phyloP scores from a whole-genome alignment of 768 basidiomycete genomes.

The Pulveroboletus sp. region DNA sequence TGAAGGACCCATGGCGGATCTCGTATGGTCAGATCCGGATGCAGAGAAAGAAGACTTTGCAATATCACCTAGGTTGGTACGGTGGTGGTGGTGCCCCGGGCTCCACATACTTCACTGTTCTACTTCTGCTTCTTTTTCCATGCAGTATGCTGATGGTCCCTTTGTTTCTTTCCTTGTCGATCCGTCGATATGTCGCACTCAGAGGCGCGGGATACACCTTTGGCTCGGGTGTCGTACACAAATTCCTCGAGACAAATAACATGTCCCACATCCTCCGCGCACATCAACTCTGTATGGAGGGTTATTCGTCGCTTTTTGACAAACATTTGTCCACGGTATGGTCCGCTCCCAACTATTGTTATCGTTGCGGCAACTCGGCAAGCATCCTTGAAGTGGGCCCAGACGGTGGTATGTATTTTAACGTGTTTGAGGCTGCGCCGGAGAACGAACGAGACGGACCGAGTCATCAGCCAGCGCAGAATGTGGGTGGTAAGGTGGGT shows the following conservation, averaged over 20 bases:
- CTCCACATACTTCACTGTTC: constrained; percentile 10
- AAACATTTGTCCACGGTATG: constrained; percentile 95
- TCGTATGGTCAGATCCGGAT: constrained; percentile 99
- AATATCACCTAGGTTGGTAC: constrained; percentile 86
- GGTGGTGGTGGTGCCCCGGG: constrained; percentile 6
- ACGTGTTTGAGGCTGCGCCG: constrained; percentile 97
- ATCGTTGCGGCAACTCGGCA: constrained; percentile 96
- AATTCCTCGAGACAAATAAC: constrained; percentile 92
- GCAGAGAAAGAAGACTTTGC: constrained; percentile 99
- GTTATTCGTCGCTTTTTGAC: constrained; percentile 95
- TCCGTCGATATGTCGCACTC: background rate
- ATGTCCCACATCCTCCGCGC: constrained; percentile 98
- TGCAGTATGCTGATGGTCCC: constrained; percentile 6
- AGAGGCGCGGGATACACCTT: constrained; percentile 99
- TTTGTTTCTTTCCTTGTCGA: constrained; percentile 6
- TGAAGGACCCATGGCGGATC: constrained; percentile 99
- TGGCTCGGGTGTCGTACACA: constrained; percentile 95
- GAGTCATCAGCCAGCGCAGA: constrained; percentile 70
- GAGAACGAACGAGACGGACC: constrained; percentile 96
- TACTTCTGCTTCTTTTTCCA: constrained; percentile 9
- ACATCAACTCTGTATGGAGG: constrained; percentile 99
- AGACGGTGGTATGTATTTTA: constrained; percentile 84
- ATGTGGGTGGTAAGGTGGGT: constrained; percentile 64
- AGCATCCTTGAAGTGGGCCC: constrained; percentile 95
- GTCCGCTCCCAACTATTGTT: constrained; percentile 99